A percentile compares a stretch with the other conserved stretches of the same genome.
phyloP scores from a whole-genome alignment of 2,329 filamentous ascomycete species.

The Allantophomopsis lycopodina region DNA sequence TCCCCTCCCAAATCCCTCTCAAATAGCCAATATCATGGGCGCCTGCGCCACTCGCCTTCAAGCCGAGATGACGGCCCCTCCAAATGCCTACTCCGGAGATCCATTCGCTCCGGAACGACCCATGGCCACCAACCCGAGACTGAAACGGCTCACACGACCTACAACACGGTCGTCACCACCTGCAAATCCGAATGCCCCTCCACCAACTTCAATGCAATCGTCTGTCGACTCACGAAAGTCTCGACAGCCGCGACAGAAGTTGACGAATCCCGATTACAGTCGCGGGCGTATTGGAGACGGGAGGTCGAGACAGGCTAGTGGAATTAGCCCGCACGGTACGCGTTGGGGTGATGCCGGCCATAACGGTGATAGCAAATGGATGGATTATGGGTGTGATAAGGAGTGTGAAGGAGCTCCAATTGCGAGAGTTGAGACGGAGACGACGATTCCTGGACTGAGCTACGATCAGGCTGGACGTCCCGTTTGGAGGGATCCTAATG shows the following conservation, averaged over 20 bases:
- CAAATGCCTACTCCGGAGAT: constrained; percentile 1
- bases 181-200: too few relatives aligned
- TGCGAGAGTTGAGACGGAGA: constrained; percentile 6
- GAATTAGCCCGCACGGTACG: background rate
- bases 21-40: constrained; percentile 2
- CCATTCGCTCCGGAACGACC: constrained; percentile 1
- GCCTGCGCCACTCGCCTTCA: constrained; percentile 3
- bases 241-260: too few relatives aligned
- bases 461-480: constrained; percentile 9
- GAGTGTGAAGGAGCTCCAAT: background rate
- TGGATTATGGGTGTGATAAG: too few relatives aligned
- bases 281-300: background rate
- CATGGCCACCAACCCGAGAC: background rate
- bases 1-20: too few relatives aligned
- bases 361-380: too few relatives aligned
- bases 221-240: too few relatives aligned
- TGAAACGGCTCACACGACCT: background rate
- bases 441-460: constrained; percentile 8
- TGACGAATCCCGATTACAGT: too few relatives aligned
- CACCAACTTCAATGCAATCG: too few relatives aligned
- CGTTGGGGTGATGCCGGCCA: too few relatives aligned
- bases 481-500: constrained; percentile 3
- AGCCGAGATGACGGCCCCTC: constrained; percentile 3
- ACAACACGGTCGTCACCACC: background rate
- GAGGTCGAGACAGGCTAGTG: constrained; percentile 1